These are phyloP conservation scores for Teunomyces funiuensis DNA, from an alignment of 805 yeast species.

Conservation along the genomic window DNA sequence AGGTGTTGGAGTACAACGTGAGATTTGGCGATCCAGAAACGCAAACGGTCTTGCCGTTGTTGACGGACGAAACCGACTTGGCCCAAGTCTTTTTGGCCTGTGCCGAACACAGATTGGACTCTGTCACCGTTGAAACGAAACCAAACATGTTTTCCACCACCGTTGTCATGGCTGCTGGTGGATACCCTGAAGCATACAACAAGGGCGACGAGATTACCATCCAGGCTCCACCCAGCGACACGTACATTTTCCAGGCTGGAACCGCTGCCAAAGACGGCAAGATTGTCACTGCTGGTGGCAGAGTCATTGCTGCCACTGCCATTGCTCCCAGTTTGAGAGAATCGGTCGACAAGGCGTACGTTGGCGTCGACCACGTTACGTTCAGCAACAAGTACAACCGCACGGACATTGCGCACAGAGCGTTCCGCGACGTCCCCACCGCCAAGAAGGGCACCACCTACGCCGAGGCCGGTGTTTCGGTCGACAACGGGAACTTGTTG, in stretches of 20 bases:
- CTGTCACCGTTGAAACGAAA: constrained; percentile 60
- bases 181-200: constrained; percentile 85
- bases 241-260: constrained; percentile 94
- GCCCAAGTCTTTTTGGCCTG: constrained; percentile 92
- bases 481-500: constrained; percentile 87
- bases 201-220: constrained; percentile 86
- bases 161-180: constrained; percentile 95
- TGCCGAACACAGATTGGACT: constrained; percentile 90
- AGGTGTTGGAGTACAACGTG: constrained; percentile 94
- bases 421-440: constrained; percentile 58
- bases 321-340: constrained; percentile 70
- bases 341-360: constrained; percentile 84
- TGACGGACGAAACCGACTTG: constrained; percentile 82
- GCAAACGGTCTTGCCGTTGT: constrained; percentile 88
- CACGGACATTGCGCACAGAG: constrained; percentile 93
- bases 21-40: constrained; percentile 99
- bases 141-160: constrained; percentile 73
- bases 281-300: constrained; percentile 87
- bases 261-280: constrained; percentile 61
- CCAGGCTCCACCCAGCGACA: constrained; percentile 47
- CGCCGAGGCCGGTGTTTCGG: constrained; percentile 96
- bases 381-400: constrained; percentile 82
- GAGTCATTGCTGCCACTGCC: constrained; percentile 95
- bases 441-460: constrained; percentile 53
- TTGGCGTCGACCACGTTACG: constrained; percentile 73